Evolutionary conservation across 75 land plant genomes (phyloP).

Genomic region (Cupressus sempervirens): DNA sequence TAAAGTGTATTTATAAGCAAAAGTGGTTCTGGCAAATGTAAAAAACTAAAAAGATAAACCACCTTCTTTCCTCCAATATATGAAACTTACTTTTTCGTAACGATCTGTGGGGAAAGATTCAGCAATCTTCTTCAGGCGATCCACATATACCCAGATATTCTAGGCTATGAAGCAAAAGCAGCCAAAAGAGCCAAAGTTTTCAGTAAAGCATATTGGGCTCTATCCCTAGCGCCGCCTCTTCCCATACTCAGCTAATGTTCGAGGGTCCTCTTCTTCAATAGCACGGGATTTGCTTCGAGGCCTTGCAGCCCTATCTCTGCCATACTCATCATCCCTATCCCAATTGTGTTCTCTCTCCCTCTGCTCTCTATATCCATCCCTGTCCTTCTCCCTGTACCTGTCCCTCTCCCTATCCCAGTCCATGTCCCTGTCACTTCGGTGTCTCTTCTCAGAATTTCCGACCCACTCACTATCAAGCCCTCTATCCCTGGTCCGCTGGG

Average conservation of each 20-base stretch:
- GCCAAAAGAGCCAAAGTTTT: neutral
- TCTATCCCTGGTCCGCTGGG: neutral
- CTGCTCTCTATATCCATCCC: neutral
- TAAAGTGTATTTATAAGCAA: neutral
- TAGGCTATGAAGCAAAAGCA: neutral
- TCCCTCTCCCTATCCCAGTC: constrained; percentile 2
- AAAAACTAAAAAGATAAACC: constrained; percentile 3
- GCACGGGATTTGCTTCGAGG: neutral
- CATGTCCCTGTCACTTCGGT: constrained; percentile 6
- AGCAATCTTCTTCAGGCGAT: constrained; percentile 2
- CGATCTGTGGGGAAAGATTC: neutral
- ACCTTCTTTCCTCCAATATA: neutral
- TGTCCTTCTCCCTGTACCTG: constrained; percentile 8
- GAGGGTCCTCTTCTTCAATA: constrained; percentile 1
- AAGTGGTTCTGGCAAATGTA: neutral
- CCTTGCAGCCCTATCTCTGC: neutral
- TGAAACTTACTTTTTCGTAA: constrained; percentile 8
- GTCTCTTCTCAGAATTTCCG: neutral
- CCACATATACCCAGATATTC: neutral
- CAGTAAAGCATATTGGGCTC: neutral
- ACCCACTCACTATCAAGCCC: neutral
- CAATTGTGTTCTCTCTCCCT: constrained; percentile 5
- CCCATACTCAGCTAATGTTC: neutral
- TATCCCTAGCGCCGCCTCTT: constrained; percentile 3
- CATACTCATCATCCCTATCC: constrained; percentile 8